Base-by-base conservation (phyloP, 108 stramenopile genomes). In the Nitzschia sp. region DNA sequence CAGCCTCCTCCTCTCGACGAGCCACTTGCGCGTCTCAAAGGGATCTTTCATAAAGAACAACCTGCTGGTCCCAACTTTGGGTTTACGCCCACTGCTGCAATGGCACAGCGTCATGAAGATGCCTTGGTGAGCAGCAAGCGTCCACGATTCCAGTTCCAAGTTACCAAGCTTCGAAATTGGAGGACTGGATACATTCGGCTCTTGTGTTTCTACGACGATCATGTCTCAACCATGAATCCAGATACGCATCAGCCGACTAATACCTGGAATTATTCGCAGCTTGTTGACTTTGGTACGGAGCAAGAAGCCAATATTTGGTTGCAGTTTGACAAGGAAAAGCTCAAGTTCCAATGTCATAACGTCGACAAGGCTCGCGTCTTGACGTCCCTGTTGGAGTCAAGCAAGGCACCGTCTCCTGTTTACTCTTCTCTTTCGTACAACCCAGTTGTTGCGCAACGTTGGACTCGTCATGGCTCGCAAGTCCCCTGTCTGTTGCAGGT, bases 331-430 rank as follows among this genome's bases (percentile, higher is more conserved):
- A 61, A 61, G 41, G 79, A 79, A 57, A 83, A 76, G 59, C 68
- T 88, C 41, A 88, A 88, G 59, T 85, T 88, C 46, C 79, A 81
- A 64, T 80, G 79, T 57, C 80, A 80, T 53, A 57, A 75, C 57
- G 72, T 77, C 24, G 68, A 75, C 19, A 78, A 73, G 21, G 37
- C 57, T 10, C 50, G 58, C 24, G 80, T 79, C 26, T 63, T 85
- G 53, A 72, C 80, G 14, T 70, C 73, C 17, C 29, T 85, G 21
- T 44, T 79, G 57, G 53, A 79, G 22, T 42, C 24, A 10, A 42
- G 5, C 50, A 41, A 57, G 24, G 21, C 8, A 21, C 71, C 53
- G 22, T 19, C 24, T 34, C 17, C n/a, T 15, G 1, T 12, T 12
- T 38, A 17, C 7, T 20, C 24, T 26, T 19, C 12, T n/a, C 24